Evolutionary conservation across 1,139 yeast species (phyloP), one percentile per base, ranked within the genome.

Genomic region (Nakaseomyces delphensis): DNA sequence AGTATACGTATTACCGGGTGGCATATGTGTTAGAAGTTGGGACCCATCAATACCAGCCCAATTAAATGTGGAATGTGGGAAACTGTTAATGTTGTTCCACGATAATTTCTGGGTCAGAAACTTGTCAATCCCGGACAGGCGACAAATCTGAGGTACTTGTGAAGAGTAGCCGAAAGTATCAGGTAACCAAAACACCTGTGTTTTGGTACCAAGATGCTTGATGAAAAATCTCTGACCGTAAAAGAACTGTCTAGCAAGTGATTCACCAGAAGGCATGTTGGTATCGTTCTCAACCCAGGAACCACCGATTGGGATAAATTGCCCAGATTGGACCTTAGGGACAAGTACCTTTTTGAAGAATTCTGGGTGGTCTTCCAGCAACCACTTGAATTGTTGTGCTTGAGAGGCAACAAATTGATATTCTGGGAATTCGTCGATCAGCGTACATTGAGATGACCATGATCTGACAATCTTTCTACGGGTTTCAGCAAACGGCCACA

Each of bases 271-370:
- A 13, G 97, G 97, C 66, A 91, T 73, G 62, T 91, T 91, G 14
- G 97, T 89, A 62, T 91, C 98, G 60, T 86, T 83, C 64, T 91
- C 98, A 39, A 91, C 97, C 97, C 97, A 91, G 0, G 95, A 79
- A 3, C 97, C 97, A 43, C 98, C 98, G 51, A 91, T 75, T 11
- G 96, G 95, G 41, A 86, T 71, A 57, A 89, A 91, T 52, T 83
- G 81, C 43, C 84, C 84, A 29, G 77, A 75, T 42, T 75, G 68
- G 42, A 81, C 81, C 46, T 85, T 85, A 37, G 76, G 73, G 53
- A 79, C 72, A 13, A 67, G 46, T 31, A 85, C 71, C 45, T 76
- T 71, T 28, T 67, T 63, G 53, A 77, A 85, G 35, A 85, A 71
- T 33, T 79, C 85, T 0, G 97, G 96, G 56, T 91, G 93, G 58